Percentiles rank a stretch among this genome's conserved stretches.
Evolutionary conservation across 805 yeast species (phyloP).

Genomic region (Metschnikowia shivogae): DNA sequence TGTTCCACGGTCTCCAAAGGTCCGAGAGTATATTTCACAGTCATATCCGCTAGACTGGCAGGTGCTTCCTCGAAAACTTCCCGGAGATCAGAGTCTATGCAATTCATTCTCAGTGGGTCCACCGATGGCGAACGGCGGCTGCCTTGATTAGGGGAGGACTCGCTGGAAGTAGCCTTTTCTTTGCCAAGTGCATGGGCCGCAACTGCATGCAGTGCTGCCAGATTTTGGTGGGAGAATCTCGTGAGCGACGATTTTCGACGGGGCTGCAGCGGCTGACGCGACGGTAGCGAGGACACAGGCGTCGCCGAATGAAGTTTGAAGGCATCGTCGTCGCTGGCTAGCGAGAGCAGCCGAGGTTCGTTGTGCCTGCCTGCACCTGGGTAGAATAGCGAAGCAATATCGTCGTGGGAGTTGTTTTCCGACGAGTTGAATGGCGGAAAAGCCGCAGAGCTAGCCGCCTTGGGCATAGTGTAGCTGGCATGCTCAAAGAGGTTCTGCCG

Average conservation of each 20-base stretch:
- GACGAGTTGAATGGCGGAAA: conserved; percentile 17
- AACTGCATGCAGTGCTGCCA: conserved; percentile 10
- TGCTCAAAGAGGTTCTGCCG: conserved; percentile 14
- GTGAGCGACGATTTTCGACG: conserved; percentile 16
- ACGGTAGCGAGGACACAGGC: conserved; percentile 15
- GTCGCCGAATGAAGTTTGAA: conserved; percentile 5
- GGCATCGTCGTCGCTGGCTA: conserved; percentile 16
- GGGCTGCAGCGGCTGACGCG: conserved; percentile 16
- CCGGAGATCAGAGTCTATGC: conserved; percentile 7
- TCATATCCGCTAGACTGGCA: background rate
- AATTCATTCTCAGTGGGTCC: conserved; percentile 2
- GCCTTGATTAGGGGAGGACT: background rate
- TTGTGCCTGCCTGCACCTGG: conserved; percentile 9
- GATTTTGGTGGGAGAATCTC: conserved; percentile 4
- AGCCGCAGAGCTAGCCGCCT: conserved; percentile 15
- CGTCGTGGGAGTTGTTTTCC: conserved; percentile 16
- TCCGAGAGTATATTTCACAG: background rate
- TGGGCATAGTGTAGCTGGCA: conserved; percentile 10
- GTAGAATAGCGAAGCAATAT: conserved; percentile 9
- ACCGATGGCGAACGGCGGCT: conserved; percentile 2
- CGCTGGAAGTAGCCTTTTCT: background rate
- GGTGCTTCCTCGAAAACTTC: conserved; percentile 12
- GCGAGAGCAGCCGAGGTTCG: conserved; percentile 13
- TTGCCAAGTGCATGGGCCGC: conserved; percentile 7
- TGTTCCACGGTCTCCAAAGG: background rate